Evolutionary conservation across 2,329 filamentous ascomycete species (phyloP), one percentile per base, ranked within the genome.

Genomic region (Penicillium oxalicum): DNA sequence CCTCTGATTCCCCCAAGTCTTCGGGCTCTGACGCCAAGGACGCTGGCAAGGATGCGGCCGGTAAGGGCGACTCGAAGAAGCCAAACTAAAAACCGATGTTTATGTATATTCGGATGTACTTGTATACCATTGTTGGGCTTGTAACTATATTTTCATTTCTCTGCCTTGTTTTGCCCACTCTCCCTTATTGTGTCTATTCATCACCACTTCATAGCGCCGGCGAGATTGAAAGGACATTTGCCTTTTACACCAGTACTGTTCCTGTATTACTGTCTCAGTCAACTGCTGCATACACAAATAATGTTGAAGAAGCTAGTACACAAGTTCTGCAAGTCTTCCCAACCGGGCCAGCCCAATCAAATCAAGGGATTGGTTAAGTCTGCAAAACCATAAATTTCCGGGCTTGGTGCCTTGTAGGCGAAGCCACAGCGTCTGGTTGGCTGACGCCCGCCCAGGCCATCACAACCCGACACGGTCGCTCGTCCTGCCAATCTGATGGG

Each of bases 51-150:
- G 57, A 48, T 39, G 61, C 61, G 45, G 32, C 49, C 40, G 51
- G 50, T 44, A 58, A 64, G 39, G 61, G 67, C 34, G 61, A 67
- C 49, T 63, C 66, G 13, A 71, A 71, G 60, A 73, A 73, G 56
- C 65, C 64, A 35, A 65, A 61, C 37, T 73, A 54, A 66, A 52
- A 50, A 9, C 8, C 53, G 47, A 36, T n/a, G 13, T 28, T 34
- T 33, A 26, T 58, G 54, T 61, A 55, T 50, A 56, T 56, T 48
- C 55, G 34, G 48, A 48, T 60, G 53, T 60, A 60, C 46, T 55
- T 58, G 29, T 62, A 61, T 58, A 59, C 53, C 53, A 55, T 50
- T 45, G 18, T 52, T 45, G 43, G 54, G 52, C 44, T 47, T 66
- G 57, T 64, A 61, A 61, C 63, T 62, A 63, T 60, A 60, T 57